Percentiles rank a stretch among this genome's conserved stretches.
Evolutionary conservation across 176 grass and related monocot species (phyloP).

Genomic region (Avena eriantha): DNA sequence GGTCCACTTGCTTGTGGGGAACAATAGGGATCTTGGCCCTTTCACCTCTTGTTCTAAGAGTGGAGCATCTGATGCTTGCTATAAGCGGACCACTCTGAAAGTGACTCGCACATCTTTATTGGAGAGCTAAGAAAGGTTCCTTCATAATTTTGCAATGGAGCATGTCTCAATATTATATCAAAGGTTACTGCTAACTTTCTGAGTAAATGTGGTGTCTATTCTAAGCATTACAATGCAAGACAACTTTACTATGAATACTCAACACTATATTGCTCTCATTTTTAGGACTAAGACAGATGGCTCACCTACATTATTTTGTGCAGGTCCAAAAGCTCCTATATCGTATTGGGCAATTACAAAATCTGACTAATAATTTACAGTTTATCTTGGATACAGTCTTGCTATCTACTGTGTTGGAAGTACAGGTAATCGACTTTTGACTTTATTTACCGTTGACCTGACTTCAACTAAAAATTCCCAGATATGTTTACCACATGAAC

Average conservation of each 20-base stretch:
- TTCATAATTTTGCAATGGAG: not conserved
- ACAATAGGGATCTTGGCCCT: not conserved
- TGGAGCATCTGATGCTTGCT: not conserved
- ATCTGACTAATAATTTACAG: conserved; percentile 62
- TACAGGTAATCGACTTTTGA: conserved; percentile 63
- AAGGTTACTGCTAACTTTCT: not conserved
- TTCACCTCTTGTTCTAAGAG: not conserved
- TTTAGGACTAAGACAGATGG: not conserved
- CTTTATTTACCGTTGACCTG: conserved; percentile 19
- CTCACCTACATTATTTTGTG: conserved; percentile 41
- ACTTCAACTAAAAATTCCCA: not conserved
- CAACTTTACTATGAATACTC: conserved; percentile 4
- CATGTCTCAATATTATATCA: not conserved
- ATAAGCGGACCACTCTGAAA: not conserved
- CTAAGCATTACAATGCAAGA: not conserved
- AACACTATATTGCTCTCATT: not conserved
- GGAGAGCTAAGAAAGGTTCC: not conserved
- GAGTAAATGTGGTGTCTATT: conserved; percentile 7
- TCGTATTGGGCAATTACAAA: conserved; percentile 56
- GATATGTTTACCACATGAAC: conserved; percentile 2
- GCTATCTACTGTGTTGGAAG: conserved; percentile 71
- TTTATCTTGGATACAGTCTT: conserved; percentile 75
- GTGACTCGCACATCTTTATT: not conserved
- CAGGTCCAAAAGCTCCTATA: conserved; percentile 59
- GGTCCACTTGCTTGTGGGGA: not conserved